phyloP scores from a whole-genome alignment of 2,329 filamentous ascomycete genomes.

The Aspergillus niger region DNA sequence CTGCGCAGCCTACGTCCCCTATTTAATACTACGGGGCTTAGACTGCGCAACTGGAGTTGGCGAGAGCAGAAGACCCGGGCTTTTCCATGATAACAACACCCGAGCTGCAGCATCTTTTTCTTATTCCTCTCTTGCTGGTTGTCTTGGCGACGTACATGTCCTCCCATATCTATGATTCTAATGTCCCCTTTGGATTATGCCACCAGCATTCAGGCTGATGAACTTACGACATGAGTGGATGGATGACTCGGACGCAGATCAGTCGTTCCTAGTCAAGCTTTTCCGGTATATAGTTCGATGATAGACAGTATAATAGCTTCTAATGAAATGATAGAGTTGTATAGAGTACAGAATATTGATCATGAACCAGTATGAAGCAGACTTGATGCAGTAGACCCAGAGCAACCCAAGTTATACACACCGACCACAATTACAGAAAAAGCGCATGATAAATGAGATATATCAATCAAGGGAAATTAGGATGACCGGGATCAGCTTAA shows the following conservation, averaged over 20 bases:
- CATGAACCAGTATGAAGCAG: too few species aligned
- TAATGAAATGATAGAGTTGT: constrained; percentile 2
- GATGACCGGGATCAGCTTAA: too few species aligned
- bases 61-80: background rate
- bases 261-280: constrained; percentile 7
- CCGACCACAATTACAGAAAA: too few species aligned
- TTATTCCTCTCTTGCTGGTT: background rate
- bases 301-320: constrained; percentile 18
- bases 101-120: background rate
- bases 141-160: constrained; percentile 6
- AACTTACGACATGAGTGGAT: constrained; percentile 22
- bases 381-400: too few species aligned
- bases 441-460: too few species aligned
- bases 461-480: too few species aligned
- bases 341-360: too few species aligned
- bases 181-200: constrained; percentile 19
- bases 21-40: background rate
- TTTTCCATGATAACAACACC: background rate
- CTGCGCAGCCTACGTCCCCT: background rate
- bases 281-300: constrained; percentile 20
- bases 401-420: too few species aligned
- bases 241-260: constrained; percentile 12
- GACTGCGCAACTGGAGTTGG: background rate
- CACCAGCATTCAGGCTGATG: constrained; percentile 15
- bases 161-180: constrained; percentile 15